phyloP scores from a whole-genome alignment of 768 basidiomycete genomes.

The Lactarius evosmus region DNA sequence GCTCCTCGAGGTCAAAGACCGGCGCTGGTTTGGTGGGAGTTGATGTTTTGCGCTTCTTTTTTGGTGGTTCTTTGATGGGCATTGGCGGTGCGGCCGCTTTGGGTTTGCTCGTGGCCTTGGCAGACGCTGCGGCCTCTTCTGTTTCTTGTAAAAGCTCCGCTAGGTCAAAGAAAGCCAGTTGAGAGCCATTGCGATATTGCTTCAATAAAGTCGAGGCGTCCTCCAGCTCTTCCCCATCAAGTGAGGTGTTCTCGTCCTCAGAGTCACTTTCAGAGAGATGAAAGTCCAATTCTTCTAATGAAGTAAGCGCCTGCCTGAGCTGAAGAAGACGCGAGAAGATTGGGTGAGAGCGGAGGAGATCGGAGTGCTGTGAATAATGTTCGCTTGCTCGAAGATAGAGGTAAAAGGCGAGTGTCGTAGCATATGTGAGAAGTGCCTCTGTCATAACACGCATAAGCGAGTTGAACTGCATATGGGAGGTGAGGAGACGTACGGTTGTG shows the following conservation, averaged over 20 bases:
- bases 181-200: constrained; percentile 10
- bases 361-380: constrained; percentile 58
- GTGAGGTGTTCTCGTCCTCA: constrained; percentile 44
- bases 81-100: constrained; percentile 21
- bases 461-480: constrained; percentile 1
- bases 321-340: constrained; percentile 73
- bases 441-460: constrained; percentile 13
- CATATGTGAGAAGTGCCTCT: constrained; percentile 91
- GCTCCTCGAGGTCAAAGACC: constrained; percentile 78
- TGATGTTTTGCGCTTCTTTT: constrained; percentile 64
- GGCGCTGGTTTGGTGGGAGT: constrained; percentile 34
- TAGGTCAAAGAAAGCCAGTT: constrained; percentile 22
- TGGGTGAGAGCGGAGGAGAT: constrained; percentile 63
- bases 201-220: constrained; percentile 39
- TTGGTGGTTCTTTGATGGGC: constrained; percentile 35
- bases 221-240: constrained; percentile 42
- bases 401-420: constrained; percentile 89
- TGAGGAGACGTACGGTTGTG: constrained; percentile 72
- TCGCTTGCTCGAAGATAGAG: constrained; percentile 75
- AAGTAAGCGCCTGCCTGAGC: constrained; percentile 77
- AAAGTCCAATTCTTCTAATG: constrained; percentile 85
- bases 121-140: constrained; percentile 24
- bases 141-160: constrained; percentile 22
- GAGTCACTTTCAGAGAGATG: constrained; percentile 43
- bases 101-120: constrained; percentile 26